Base-by-base conservation (phyloP, 1,139 yeast species). In the Debaryomycetaceae sp. region DNA sequence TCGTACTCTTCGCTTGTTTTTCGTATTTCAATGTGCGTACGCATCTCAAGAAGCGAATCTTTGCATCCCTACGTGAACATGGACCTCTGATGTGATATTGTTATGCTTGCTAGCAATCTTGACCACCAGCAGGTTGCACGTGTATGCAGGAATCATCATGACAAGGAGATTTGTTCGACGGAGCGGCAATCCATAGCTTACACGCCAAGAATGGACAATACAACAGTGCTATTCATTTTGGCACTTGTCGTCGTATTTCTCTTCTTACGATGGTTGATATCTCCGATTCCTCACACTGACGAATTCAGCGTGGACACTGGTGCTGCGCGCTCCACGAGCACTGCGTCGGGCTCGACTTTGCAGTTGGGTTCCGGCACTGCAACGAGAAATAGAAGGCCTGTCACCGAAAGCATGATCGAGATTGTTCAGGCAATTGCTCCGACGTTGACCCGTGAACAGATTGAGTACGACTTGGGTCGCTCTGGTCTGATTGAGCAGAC, bases 391-490 rank as follows among this genome's bases (percentile, higher is more conserved):
- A 58, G 70, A 31, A 70, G 94, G 32, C 66, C 60, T 3, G 80
- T 81, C n/a, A 79, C 85, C 3, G 69, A 65, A 8, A 76, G 72
- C 37, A 87, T 87, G 97, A 65, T 87, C 28, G 92, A 81, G 39
- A 77, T 82, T 1, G 96, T 87, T 1, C 83, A 77, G 41, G 73
- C 86, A 16, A 63, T 87, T 37, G 95, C 86, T 0, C 96, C 97
- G 2, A 63, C 64, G 21, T 57, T 83, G 28, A 62, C 82, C 0
- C 66, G 56, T 6, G 81, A 69, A n/a, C 93, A 82, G 49, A 83
- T 87, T 36, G 59, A 71, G 35, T 57, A 62, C 36, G 83, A 75
- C 44, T 56, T 72, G 39, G 71, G 74, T 44, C 63, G 73, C 33
- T 70, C 92, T 0, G 94, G 94, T 1, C 77, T 81, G 5, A 87